Evolutionary conservation across 805 yeast genomes (phyloP), one percentile per base, ranked within the genome.

Genomic region (Danielia oregonensis): DNA sequence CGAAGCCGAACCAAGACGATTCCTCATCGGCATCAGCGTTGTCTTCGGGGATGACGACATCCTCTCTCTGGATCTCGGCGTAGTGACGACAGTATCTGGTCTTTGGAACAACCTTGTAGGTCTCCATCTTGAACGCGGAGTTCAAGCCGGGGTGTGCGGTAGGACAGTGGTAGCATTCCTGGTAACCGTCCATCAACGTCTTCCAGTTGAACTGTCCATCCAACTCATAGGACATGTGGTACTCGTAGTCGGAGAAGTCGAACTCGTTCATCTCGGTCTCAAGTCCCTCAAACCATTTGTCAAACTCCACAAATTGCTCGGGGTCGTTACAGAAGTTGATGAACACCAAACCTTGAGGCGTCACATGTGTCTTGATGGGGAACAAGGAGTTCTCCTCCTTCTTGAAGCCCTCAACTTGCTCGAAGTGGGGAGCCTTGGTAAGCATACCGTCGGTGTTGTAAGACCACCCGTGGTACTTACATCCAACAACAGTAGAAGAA

Each of bases 201-300:
- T 77, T 77, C 82, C 83, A 77, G 59, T 77, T 77, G 62, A 77
- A 77, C 48, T 72, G 61, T 32, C 83, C 82, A 44, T 76, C 80
- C 29, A 77, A 63, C 51, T 77, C 82, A 45, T 76, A 77, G 11
- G 79, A 72, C 81, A 76, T 75, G 56, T 77, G 76, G 57, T 76
- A 77, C 44, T 77, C 81, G 47, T 77, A 77, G 52, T 77, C 82
- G 19, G 64, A 56, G 48, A 77, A 77, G 51, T 77, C 82, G 49
- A 64, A 77, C 54, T 76, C 83, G 35, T 65, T 61, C 70, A 75
- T 61, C 45, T 77, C 82, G 18, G 50, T 54, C 35, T 68, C 63
- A 34, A 77, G 60, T 11, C 81, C 82, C 16, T 54, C 54, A 49
- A 63, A 77, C 65, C 76, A 77, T 32, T 70, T 68, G 30, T 68